Conservation (phyloP, 2,329 filamentous ascomycete genomes). For the Orbilia ellipsospora region DNA sequence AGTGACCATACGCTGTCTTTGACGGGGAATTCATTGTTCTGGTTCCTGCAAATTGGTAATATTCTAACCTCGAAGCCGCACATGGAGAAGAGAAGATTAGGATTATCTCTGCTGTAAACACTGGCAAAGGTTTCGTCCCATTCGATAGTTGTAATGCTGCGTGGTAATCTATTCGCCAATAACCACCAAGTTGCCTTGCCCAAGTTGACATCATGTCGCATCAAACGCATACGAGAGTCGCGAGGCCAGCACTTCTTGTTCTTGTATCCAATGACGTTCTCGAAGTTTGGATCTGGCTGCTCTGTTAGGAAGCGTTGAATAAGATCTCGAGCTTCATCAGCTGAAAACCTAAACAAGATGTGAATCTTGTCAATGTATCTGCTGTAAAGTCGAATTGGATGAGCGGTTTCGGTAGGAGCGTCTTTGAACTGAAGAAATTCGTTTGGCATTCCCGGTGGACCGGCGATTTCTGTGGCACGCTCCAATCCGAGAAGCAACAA, state of each 20-base stretch:
- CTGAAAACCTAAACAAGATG: constrained; percentile 94
- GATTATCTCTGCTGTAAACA: constrained; percentile 97
- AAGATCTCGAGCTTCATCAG: constrained; percentile 92
- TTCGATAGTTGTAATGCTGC: constrained; percentile 95
- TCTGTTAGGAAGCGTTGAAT: constrained; percentile 98
- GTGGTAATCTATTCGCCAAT: constrained; percentile 92
- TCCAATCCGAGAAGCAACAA: constrained; percentile 90
- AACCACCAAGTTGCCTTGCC: constrained; percentile 99
- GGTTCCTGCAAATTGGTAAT: constrained; percentile 91
- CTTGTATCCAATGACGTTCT: constrained; percentile 98
- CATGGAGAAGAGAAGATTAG: constrained; percentile 97
- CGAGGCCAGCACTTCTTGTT: constrained; percentile 99
- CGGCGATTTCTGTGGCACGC: constrained; percentile 96
- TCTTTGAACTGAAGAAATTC: constrained; percentile 98
- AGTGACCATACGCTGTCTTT: constrained; percentile 99
- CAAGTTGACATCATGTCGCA: constrained; percentile 98
- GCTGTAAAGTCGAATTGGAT: constrained; percentile 97
- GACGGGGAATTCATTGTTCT: constrained; percentile 94
- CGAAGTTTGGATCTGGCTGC: constrained; percentile 97
- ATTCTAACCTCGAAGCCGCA: constrained; percentile 97
- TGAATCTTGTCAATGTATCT: constrained; percentile 98
- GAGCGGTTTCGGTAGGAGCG: constrained; percentile 87
- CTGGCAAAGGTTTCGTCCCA: constrained; percentile 99
- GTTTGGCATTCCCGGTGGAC: constrained; percentile 90
- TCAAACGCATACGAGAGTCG: constrained; percentile 95